Evolutionary conservation across 2,329 filamentous ascomycete genomes (phyloP).

Genomic region (Colletotrichum orchidophilum): DNA sequence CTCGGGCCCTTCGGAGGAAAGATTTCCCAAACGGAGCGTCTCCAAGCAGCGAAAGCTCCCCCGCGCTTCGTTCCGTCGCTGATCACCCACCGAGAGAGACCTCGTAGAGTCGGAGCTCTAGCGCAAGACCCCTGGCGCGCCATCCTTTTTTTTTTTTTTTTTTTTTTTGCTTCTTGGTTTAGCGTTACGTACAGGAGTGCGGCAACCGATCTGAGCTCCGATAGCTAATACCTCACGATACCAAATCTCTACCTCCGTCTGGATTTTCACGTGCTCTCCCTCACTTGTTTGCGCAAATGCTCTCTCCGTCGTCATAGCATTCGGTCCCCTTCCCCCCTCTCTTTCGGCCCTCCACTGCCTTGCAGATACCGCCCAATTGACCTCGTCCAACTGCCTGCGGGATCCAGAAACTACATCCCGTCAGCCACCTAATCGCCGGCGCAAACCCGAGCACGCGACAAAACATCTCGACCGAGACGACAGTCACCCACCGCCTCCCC

Average conservation of each 20-base stretch:
- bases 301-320: background rate
- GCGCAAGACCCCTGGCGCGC: background rate
- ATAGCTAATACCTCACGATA: conserved; percentile 17
- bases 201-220: conserved; percentile 26
- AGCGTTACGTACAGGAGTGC: background rate
- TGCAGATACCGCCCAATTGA: background rate
- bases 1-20: conserved; percentile 17
- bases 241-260: background rate
- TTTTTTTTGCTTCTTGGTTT: too few relatives aligned
- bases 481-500: background rate
- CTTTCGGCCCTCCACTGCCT: background rate
- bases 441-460: conserved; percentile 12
- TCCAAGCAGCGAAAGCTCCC: background rate
- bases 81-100: background rate
- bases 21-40: conserved; percentile 7
- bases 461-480: background rate
- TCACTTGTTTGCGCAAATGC: background rate
- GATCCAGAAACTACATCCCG: background rate
- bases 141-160: background rate
- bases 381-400: background rate
- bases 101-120: conserved; percentile 1
- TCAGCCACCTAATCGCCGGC: background rate
- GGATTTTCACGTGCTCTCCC: background rate
- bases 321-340: background rate
- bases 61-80: background rate